These are phyloP conservation scores for Aspergillus carlsbadensis DNA, from an alignment of 495 filamentous ascomycete genomes.

Conservation along the genomic window DNA sequence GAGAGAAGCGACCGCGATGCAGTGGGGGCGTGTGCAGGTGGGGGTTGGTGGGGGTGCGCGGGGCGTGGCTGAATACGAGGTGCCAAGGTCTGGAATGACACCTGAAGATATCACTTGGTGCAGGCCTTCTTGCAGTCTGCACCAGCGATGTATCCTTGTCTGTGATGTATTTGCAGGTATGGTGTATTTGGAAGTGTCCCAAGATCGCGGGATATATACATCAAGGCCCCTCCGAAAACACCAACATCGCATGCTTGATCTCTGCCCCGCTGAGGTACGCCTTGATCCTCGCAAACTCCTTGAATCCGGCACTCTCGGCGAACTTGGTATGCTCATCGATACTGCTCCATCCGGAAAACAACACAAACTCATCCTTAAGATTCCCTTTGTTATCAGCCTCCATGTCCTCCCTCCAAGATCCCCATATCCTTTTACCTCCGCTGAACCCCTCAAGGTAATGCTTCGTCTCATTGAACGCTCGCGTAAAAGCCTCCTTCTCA, in stretches of 20 bases:
- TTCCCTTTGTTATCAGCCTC: conserved; percentile 9
- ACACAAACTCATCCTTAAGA: conserved; percentile 47
- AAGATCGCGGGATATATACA: no score
- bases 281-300: conserved; percentile 35
- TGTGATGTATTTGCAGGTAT: no score
- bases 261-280: conserved; percentile 35
- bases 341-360: conserved; percentile 51
- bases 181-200: no score
- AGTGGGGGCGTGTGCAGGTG: conserved; percentile 5
- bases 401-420: conserved; percentile 51
- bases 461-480: conserved; percentile 28
- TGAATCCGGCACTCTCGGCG: conserved; percentile 32
- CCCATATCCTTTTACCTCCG: conserved; percentile 33
- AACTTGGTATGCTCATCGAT: conserved; percentile 47
- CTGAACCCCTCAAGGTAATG: conserved; percentile 34
- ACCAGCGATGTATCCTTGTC: no score
- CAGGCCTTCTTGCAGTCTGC: no score
- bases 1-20: conserved; percentile 9
- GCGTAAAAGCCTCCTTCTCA: conserved; percentile 41
- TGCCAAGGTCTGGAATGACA: no score
- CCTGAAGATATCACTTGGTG: no score
- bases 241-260: conserved; percentile 36
- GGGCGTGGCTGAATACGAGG: neutral
- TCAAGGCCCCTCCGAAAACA: neutral
- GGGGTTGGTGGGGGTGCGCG: neutral